Percentiles rank a stretch among this genome's conserved stretches.
Conservation (phyloP, 768 basidiomycete species). For the Galerina sulciceps region DNA sequence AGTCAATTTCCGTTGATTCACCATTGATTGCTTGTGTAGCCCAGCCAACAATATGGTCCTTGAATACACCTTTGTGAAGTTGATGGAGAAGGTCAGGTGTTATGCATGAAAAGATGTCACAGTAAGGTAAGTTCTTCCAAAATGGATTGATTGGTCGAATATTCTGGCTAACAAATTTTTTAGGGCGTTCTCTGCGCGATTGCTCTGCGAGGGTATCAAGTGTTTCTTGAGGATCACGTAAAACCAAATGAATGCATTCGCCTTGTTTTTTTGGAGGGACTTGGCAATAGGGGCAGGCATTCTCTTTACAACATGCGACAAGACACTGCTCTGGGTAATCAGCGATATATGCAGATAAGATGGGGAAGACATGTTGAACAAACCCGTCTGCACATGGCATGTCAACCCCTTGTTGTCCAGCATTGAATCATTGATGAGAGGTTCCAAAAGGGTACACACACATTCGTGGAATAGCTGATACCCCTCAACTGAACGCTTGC, state of each 20-base stretch:
- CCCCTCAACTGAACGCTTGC: constrained; percentile 25
- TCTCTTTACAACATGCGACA: constrained; percentile 26
- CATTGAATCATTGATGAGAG: constrained; percentile 27
- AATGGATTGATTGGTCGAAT: background rate
- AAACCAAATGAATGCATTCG: too few species aligned
- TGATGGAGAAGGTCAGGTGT: constrained; percentile 50
- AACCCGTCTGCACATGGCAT: constrained; percentile 37
- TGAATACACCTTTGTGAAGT: constrained; percentile 52
- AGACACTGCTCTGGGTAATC: constrained; percentile 48
- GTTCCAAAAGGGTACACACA: constrained; percentile 8
- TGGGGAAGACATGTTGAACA: constrained; percentile 32
- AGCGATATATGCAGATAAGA: constrained; percentile 40
- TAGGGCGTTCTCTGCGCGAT: too few species aligned
- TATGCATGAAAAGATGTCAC: too few species aligned
- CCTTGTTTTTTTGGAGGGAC: constrained; percentile 18
- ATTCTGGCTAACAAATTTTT: background rate
- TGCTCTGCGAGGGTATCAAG: too few species aligned
- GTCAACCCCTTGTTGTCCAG: constrained; percentile 32
- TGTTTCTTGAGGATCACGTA: too few species aligned
- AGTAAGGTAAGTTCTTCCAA: constrained; percentile 4
- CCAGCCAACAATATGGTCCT: constrained; percentile 46
- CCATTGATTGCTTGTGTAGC: too few species aligned
- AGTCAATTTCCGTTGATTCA: constrained; percentile 14
- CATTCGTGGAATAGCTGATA: constrained; percentile 41
- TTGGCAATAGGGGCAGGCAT: constrained; percentile 22